Evolutionary conservation across 306 rosid genomes (phyloP), one percentile per base, ranked within the genome.

Genomic region (Clitoria ternatea): DNA sequence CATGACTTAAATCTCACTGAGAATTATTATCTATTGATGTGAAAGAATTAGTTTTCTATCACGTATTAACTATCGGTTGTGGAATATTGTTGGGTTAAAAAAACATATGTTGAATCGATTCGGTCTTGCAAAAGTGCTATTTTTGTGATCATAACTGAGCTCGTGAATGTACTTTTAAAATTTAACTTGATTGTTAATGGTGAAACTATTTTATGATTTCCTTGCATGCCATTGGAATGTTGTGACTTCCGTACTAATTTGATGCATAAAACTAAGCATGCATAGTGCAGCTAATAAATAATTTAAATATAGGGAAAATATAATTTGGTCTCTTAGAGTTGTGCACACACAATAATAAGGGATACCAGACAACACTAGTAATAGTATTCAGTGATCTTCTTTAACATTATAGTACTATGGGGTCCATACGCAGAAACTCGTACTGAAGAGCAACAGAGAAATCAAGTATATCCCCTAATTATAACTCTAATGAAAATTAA

Each of bases 291-390:
- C 52, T 61, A n/a, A 61, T 35, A 47, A 62, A 26, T 24, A 10
- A 47, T 61, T 74, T 60, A 56, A 68, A 62, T 65, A 53, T 29
- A 39, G 2, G 1, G 18, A 10, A 74, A 29, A 23, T 23, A 69
- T 74, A 68, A 61, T 79, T 74, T 79, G 69, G 77, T 74, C 69
- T 74, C 14, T n/a, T n/a, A 23, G 6, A 70, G 10, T 60, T 73
- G 5, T 59, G 23, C 59, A 53, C 42, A 24, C 62, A 67, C 42
- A 50, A 73, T 30, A 73, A 50, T 73, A 73, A 61, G 56, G 65
- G 56, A 43, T 33, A 63, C 17, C 19, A 67, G 77, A 74, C 77
- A 61, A 35, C 76, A 18, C 50, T 68, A 50, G 56, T 17, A 33
- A 47, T n/a, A n/a, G 56, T 13, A 72, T 45, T 1, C 36, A 47